A percentile compares a stretch with the other conserved stretches of the same genome.
phyloP scores from a whole-genome alignment of 495 filamentous ascomycete species.

The Xylaria intraflava region DNA sequence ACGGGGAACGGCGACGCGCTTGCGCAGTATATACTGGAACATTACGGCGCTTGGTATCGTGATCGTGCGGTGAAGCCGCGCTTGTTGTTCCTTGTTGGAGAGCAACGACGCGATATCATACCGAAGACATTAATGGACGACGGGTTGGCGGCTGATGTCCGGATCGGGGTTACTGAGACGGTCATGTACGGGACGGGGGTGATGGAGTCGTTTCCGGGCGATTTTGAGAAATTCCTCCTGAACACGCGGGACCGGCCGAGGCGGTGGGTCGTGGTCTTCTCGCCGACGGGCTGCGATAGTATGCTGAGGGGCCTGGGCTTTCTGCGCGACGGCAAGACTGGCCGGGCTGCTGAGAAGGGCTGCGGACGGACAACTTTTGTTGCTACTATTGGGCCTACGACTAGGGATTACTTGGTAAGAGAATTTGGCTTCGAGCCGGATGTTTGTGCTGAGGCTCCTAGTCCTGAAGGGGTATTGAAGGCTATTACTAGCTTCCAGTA shows the following conservation, averaged over 20 bases:
- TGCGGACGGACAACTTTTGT: constrained; percentile 47
- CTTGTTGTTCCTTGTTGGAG: constrained; percentile 80
- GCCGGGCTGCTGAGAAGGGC: constrained; percentile 32
- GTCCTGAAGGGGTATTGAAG: constrained; percentile 70
- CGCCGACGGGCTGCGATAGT: constrained; percentile 76
- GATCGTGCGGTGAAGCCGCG: constrained; percentile 45
- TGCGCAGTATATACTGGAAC: constrained; percentile 65
- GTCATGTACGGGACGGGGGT: constrained; percentile 82
- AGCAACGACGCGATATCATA: constrained; percentile 81
- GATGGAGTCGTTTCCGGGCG: constrained; percentile 61
- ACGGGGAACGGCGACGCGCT: constrained; percentile 77
- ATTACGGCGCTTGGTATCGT: constrained; percentile 50
- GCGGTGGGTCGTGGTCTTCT: constrained; percentile 91
- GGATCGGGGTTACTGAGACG: constrained; percentile 65
- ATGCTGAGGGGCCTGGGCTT: constrained; percentile 62
- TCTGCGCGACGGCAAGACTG: constrained; percentile 44
- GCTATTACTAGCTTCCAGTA: constrained; percentile 54
- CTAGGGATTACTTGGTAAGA: constrained; percentile 61
- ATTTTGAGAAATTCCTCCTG: constrained; percentile 49
- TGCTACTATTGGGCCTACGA: constrained; percentile 92
- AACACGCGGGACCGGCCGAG: constrained; percentile 30
- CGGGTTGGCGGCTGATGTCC: constrained; percentile 29
- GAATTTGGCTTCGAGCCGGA: constrained; percentile 68
- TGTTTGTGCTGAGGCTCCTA: constrained; percentile 76
- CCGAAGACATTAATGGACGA: constrained; percentile 63